Base-by-base conservation (phyloP, 805 yeast species). In the Candida insectorum region DNA sequence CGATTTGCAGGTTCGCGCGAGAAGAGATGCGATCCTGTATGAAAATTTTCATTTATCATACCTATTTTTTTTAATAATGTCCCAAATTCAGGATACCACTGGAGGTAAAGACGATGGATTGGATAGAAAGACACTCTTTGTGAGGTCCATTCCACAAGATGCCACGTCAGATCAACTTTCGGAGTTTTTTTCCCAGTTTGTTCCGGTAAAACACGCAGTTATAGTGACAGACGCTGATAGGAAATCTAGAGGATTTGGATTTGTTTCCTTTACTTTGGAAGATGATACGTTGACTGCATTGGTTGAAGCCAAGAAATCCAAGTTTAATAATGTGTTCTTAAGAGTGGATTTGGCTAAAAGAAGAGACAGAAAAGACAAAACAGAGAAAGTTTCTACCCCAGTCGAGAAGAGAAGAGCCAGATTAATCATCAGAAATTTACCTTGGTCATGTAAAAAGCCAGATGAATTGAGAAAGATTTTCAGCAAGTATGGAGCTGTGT, bases 161-260 rank as follows among this genome's bases (percentile, higher is more conserved):
- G 94, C 88, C 6, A 83, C 94, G 1, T 76, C 81, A 15, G 96
- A 87, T 39, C 79, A 86, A 48, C 69, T 93, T 26, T 73, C 91
- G 1, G 85, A 84, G 46, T 88, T 73, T 58, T 93, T 93, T 54
- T 83, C 97, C 2, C 87, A 87, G 44, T 82, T 88, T 62, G 91
- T 86, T 4, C 98, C 98, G 5, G 94, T 91, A 9, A 88, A 82
- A 60, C 98, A 93, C 60, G 95, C 97, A 2, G 89, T 88, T 28
- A 75, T 93, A 26, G 97, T 93, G 12, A 82, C 70, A 24, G 96
- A 89, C 52, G 67, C 68, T 8, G 77, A 81, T 22, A 76, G 84
- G 34, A 71, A 81, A 28, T 86, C 96, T 3, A 75, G 89, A 56
- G 97, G 98, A 2, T 93, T 89, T 60, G 98, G 98, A 3, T 93